These are phyloP conservation scores for Stephania cephalantha DNA, from an alignment of 164 flowering plant genomes.

Conservation along the genomic window DNA sequence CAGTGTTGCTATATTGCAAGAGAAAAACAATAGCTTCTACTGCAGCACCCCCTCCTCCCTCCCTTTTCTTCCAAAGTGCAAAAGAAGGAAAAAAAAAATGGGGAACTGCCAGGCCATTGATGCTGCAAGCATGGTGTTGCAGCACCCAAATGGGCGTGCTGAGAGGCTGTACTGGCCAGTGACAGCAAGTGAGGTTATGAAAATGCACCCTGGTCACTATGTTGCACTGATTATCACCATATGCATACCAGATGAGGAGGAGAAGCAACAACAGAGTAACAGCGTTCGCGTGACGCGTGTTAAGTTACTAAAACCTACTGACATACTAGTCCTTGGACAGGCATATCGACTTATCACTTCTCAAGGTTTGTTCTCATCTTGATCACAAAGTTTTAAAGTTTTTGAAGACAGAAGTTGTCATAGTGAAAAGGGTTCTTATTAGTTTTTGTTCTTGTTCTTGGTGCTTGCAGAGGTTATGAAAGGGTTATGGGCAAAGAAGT, in stretches of 20 bases:
- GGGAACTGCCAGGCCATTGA: constrained; percentile 93
- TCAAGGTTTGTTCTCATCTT: constrained; percentile 43
- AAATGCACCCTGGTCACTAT: constrained; percentile 74
- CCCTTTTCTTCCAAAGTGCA: background rate
- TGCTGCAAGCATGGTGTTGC: constrained; percentile 57
- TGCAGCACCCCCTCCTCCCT: background rate
- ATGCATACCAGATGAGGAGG: constrained; percentile 12
- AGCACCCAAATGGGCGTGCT: constrained; percentile 64
- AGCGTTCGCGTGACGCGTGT: constrained; percentile 54
- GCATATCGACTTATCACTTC: constrained; percentile 73
- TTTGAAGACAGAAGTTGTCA: background rate
- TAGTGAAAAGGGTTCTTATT: background rate
- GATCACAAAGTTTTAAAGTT: background rate
- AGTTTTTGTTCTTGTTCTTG: background rate
- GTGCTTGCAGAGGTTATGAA: constrained; percentile 76
- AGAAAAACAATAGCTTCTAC: background rate
- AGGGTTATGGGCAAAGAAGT: constrained; percentile 76
- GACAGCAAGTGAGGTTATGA: constrained; percentile 68
- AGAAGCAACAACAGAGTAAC: constrained; percentile 2
- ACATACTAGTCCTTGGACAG: constrained; percentile 75
- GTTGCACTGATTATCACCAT: constrained; percentile 72
- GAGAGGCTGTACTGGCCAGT: constrained; percentile 68
- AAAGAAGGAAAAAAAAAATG: constrained; percentile 32
- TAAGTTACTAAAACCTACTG: constrained; percentile 76
- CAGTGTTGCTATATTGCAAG: constrained; percentile 5